These are phyloP conservation scores for Solanum aculeatissimum DNA, from an alignment of 305 asterid genomes.

Conservation along the genomic window DNA sequence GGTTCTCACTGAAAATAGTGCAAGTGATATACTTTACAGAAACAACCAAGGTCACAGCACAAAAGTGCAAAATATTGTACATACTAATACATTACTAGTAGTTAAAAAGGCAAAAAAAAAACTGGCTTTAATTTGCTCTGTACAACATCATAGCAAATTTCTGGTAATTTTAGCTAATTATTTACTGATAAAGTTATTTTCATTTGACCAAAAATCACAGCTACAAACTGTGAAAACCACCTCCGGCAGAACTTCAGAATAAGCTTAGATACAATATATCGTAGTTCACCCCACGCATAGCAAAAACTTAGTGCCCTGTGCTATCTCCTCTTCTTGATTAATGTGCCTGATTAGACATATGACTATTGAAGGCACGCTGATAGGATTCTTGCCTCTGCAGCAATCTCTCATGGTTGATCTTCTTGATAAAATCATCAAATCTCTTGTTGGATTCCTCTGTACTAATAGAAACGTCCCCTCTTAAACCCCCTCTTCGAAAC, in stretches of 20 bases:
- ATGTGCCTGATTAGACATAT: not conserved
- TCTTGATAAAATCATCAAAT: conserved; percentile 20
- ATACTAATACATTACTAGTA: not conserved
- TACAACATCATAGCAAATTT: not conserved
- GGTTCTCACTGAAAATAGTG: not conserved
- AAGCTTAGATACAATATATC: not conserved
- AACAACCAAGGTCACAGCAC: not conserved
- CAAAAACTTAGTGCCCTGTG: not conserved
- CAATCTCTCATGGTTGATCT: conserved; percentile 10
- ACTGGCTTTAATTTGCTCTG: not conserved
- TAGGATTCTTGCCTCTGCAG: conserved; percentile 31
- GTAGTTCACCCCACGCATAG: not conserved
- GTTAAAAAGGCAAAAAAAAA: not conserved
- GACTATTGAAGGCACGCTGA: conserved; percentile 8
- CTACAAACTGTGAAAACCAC: not conserved
- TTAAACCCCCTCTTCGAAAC: conserved; percentile 21
- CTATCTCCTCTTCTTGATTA: not conserved
- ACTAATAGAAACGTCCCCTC: conserved; percentile 19
- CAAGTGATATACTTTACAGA: not conserved
- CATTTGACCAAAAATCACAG: no score
- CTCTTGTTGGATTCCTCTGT: conserved; percentile 18
- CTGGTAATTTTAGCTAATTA: not conserved
- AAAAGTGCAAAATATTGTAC: not conserved
- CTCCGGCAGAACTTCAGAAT: not conserved
- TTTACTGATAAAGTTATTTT: not conserved